Evolutionary conservation across 1,284 basidiomycete species (phyloP).

Genomic region (Athelia psychrophila): DNA sequence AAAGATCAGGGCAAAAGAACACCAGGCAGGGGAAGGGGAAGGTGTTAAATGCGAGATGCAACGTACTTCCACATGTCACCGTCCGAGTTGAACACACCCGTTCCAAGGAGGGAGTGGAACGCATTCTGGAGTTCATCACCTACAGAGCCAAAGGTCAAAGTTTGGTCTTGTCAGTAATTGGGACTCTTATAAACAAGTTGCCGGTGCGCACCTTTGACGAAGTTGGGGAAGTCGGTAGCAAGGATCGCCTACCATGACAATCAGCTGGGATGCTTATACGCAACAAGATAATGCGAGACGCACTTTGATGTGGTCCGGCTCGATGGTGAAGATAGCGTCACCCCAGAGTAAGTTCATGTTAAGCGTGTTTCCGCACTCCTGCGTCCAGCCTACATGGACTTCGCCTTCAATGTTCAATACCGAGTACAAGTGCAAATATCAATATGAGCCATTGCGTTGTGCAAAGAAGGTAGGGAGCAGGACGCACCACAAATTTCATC

Average conservation of each 20-base stretch:
- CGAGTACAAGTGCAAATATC: neutral
- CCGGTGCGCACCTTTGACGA: slow-evolving; percentile 15
- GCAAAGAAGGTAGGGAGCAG: neutral
- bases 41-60: no score
- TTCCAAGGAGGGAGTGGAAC: slow-evolving; percentile 38
- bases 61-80: slow-evolving; percentile 54
- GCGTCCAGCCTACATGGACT: slow-evolving; percentile 10
- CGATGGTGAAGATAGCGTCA: slow-evolving; percentile 28
- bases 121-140: neutral
- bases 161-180: no score
- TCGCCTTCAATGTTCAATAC: no score
- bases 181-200: neutral
- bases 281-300: neutral
- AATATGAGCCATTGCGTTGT: neutral
- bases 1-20: no score
- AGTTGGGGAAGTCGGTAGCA: slow-evolving; percentile 16
- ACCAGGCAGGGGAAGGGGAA: no score
- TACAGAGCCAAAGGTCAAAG: no score
- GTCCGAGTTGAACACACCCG: slow-evolving; percentile 61
- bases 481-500: neutral
- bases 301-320: neutral
- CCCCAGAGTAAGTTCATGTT: slow-evolving; percentile 23
- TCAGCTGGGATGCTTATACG: neutral
- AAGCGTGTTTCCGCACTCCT: slow-evolving; percentile 19
- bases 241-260: slow-evolving; percentile 13